These are phyloP conservation scores for Olyra latifolia DNA, from an alignment of 176 grass and related monocot genomes.

Conservation along the genomic window DNA sequence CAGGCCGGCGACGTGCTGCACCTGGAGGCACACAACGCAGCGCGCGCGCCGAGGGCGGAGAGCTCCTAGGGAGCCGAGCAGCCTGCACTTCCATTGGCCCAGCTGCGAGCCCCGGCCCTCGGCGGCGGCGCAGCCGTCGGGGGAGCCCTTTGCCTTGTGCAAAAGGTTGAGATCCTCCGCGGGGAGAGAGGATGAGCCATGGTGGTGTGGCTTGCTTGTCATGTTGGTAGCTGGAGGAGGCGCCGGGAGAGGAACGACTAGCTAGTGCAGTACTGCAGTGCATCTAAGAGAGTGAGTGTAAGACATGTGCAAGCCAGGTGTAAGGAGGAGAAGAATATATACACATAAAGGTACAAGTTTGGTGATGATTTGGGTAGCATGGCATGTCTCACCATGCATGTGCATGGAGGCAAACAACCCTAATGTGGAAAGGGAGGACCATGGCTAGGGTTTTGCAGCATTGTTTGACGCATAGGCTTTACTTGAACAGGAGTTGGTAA, in stretches of 20 bases:
- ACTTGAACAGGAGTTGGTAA: constrained; percentile 33
- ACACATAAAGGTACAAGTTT: constrained; percentile 33
- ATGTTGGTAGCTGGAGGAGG: constrained; percentile 27
- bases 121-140: neutral
- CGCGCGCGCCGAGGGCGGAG: constrained; percentile 45
- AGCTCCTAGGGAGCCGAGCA: constrained; percentile 45
- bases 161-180: constrained; percentile 74
- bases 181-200: constrained; percentile 44
- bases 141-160: constrained; percentile 44
- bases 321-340: constrained; percentile 29
- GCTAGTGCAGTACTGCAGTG: neutral
- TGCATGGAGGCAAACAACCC: constrained; percentile 28
- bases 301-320: neutral
- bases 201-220: constrained; percentile 50
- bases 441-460: constrained; percentile 29
- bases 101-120: constrained; percentile 18
- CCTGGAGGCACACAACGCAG: constrained; percentile 84
- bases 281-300: neutral
- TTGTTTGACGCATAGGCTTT: constrained; percentile 28
- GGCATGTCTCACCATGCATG: constrained; percentile 51
- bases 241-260: neutral
- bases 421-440: constrained; percentile 62
- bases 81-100: constrained; percentile 59
- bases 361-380: constrained; percentile 82
- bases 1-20: constrained; percentile 70